Base-by-base conservation (phyloP, 345 rosid species). In the Rhodamnia argentea region DNA sequence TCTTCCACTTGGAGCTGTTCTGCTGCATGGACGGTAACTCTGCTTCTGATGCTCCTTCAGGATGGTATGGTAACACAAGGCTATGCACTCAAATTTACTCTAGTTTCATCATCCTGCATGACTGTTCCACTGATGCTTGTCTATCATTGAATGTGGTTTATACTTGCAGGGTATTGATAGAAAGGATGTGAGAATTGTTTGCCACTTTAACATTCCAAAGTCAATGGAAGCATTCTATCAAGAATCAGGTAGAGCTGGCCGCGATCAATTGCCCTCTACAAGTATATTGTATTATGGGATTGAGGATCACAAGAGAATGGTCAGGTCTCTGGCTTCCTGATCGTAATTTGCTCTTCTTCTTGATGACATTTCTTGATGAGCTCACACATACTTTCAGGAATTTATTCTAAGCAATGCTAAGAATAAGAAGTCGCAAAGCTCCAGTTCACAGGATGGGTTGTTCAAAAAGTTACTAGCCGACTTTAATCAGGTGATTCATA, bases 221-320 rank as follows among this genome's bases (percentile, higher is more conserved):
- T 95, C 99, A 74, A 96, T 97, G 99, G 99, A 97, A 91, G 92
- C 95, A 85, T 97, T 97, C 89, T 97, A 97, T 90, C 99, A 97
- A 92, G 99, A 97, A 87, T 97, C 99, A 12, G 99, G 99, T 78
- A 93, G 99, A 92, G 99, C 98, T 59, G 99, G 99, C 84, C 98
- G 99, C 27, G 99, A 97, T 94, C 99, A 97, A 83, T 85, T 92
- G 91, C 95, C 96, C 37, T 95, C 95, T 27, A 90, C 91, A 90
- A 96, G 99, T 90, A 83, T 97, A 85, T 89, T 97, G 89, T 97
- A 97, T 92, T 96, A 97, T 89, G 99, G 99, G 87, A 89, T 94
- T 14, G 99, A 96, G 87, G 99, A 97, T 88, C 93, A 95, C 86
- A 94, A 90, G 89, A 94, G 89, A 91, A 96, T 95, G 98, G 99